Evolutionary conservation across 192 early-diverging fungal genomes (phyloP).

Genomic region (Linnemannia exigua): DNA sequence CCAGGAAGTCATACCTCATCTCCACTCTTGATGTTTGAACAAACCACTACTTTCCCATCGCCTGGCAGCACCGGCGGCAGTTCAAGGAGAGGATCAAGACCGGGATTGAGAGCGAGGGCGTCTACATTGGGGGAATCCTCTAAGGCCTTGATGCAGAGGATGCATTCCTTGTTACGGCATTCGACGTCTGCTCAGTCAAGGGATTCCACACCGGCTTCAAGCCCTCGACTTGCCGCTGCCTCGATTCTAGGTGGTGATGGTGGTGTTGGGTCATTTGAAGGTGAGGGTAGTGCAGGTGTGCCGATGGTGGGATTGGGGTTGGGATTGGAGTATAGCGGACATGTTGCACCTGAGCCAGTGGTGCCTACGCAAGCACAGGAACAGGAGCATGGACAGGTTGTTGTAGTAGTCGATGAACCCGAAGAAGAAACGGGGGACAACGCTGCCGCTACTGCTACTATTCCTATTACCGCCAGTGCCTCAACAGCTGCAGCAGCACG

Average conservation of each 20-base stretch:
- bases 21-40: background rate
- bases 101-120: background rate
- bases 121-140: slow-evolving; percentile 45
- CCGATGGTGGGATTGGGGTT: slow-evolving; percentile 2
- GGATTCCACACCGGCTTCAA: background rate
- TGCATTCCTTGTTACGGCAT: slow-evolving; percentile 32
- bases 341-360: background rate
- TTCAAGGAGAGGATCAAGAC: no score
- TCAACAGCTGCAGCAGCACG: no score
- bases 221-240: background rate
- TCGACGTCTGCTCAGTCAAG: background rate
- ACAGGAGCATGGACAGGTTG: background rate
- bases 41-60: background rate
- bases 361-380: background rate
- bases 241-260: background rate
- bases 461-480: background rate
- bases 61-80: background rate
- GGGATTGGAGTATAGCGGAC: background rate
- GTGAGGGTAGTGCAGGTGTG: background rate
- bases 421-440: background rate
- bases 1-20: background rate
- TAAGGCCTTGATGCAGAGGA: slow-evolving; percentile 29
- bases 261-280: background rate
- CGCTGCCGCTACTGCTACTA: background rate
- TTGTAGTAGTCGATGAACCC: background rate